phyloP scores from a whole-genome alignment of 2,329 filamentous ascomycete species.

The Lecanicillium sp. region DNA sequence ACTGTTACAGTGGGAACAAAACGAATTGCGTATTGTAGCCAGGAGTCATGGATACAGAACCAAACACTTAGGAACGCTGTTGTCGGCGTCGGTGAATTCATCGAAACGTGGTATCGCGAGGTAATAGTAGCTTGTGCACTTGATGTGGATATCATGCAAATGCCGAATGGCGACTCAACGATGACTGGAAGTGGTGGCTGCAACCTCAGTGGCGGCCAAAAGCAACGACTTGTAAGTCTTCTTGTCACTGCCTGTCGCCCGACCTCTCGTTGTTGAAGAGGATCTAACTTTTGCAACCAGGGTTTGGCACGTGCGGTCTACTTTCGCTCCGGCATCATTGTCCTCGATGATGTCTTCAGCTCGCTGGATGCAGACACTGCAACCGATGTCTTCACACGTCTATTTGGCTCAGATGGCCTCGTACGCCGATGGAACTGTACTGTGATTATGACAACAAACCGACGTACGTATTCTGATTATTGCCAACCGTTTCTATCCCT shows the following conservation, averaged over 20 bases:
- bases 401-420: background rate
- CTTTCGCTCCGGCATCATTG: background rate
- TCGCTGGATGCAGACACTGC: background rate
- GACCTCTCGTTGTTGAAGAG: background rate
- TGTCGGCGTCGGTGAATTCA: background rate
- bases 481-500: background rate
- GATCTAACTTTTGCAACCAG: background rate
- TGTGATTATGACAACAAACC: slow-evolving; percentile 9
- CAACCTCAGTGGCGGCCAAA: background rate
- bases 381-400: background rate
- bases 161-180: background rate
- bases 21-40: background rate
- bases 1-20: background rate
- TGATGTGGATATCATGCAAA: background rate
- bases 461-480: background rate
- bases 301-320: slow-evolving; percentile 5
- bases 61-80: background rate
- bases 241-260: background rate
- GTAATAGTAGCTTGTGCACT: background rate
- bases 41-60: background rate
- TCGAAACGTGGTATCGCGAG: background rate
- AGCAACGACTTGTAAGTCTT: background rate
- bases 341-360: slow-evolving; percentile 11
- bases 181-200: background rate
- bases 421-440: background rate